Evolutionary conservation across 1,284 basidiomycete genomes (phyloP).

Genomic region (Puccinia hordei): DNA sequence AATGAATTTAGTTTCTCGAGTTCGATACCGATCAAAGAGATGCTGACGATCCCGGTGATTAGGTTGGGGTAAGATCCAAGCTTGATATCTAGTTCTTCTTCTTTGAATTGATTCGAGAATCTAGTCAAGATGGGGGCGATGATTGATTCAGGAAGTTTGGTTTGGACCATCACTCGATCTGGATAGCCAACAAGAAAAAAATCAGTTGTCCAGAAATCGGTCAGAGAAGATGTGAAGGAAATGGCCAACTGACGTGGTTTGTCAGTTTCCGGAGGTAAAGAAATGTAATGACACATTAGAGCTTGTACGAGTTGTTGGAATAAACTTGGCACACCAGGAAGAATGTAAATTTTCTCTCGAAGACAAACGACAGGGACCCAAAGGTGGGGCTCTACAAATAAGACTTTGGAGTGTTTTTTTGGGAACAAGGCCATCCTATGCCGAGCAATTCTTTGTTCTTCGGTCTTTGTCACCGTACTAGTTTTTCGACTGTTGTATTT

Average conservation of each 20-base stretch:
- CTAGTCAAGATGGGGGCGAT: slow-evolving; percentile 84
- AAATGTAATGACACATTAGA: slow-evolving; percentile 54
- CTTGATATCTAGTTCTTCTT: slow-evolving; percentile 66
- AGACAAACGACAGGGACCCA: slow-evolving; percentile 62
- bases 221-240: neutral
- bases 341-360: slow-evolving; percentile 59
- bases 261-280: slow-evolving; percentile 53
- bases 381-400: slow-evolving; percentile 56
- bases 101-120: slow-evolving; percentile 70
- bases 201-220: neutral
- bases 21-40: slow-evolving; percentile 74
- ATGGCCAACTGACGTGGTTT: slow-evolving; percentile 30
- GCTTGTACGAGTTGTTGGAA: slow-evolving; percentile 56
- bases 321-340: slow-evolving; percentile 58
- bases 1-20: neutral
- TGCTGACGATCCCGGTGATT: slow-evolving; percentile 65
- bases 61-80: slow-evolving; percentile 57
- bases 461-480: slow-evolving; percentile 58
- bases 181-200: neutral
- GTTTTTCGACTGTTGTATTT: slow-evolving; percentile 58
- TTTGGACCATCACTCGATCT: slow-evolving; percentile 59
- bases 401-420: slow-evolving; percentile 56
- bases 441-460: slow-evolving; percentile 72
- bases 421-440: slow-evolving; percentile 83
- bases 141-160: slow-evolving; percentile 73